phyloP scores from a whole-genome alignment of 139 green algal genomes.

The Chlamydomonas eustigma region DNA sequence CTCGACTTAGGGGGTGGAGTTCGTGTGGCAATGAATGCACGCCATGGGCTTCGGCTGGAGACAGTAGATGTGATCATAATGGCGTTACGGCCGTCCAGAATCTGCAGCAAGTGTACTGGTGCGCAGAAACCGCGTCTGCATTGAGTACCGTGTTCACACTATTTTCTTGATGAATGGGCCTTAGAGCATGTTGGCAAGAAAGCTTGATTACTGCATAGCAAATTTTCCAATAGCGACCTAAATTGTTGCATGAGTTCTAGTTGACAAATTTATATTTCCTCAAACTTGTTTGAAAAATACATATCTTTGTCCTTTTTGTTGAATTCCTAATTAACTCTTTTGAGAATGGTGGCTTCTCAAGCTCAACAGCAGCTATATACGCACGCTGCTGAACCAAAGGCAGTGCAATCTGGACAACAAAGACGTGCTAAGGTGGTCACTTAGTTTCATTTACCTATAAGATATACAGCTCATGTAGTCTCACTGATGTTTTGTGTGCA shows the following conservation, averaged over 20 bases:
- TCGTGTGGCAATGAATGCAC: too few relatives aligned
- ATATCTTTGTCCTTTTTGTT: not conserved
- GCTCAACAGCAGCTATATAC: slow-evolving; percentile 57
- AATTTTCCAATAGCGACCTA: not conserved
- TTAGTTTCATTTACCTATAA: too few relatives aligned
- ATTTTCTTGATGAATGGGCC: too few relatives aligned
- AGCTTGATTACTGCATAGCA: not conserved
- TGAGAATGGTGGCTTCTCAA: not conserved
- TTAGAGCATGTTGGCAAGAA: too few relatives aligned
- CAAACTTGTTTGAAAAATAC: not conserved
- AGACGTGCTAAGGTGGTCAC: slow-evolving; percentile 35
- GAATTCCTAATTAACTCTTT: not conserved
- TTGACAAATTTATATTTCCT: not conserved
- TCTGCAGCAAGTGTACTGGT: too few relatives aligned
- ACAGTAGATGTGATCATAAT: too few relatives aligned
- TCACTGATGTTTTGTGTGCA: slow-evolving; percentile 7
- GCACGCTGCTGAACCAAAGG: slow-evolving; percentile 56
- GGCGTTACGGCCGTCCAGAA: too few relatives aligned
- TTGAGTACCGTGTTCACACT: too few relatives aligned
- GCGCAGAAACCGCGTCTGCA: too few relatives aligned
- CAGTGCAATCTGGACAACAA: slow-evolving; percentile 37
- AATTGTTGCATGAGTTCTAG: not conserved
- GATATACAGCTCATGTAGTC: not conserved
- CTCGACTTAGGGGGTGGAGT: not conserved
- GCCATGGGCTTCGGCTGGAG: too few relatives aligned